phyloP scores from a whole-genome alignment of 345 rosid genomes.

The Crucihimalaya himalaica region DNA sequence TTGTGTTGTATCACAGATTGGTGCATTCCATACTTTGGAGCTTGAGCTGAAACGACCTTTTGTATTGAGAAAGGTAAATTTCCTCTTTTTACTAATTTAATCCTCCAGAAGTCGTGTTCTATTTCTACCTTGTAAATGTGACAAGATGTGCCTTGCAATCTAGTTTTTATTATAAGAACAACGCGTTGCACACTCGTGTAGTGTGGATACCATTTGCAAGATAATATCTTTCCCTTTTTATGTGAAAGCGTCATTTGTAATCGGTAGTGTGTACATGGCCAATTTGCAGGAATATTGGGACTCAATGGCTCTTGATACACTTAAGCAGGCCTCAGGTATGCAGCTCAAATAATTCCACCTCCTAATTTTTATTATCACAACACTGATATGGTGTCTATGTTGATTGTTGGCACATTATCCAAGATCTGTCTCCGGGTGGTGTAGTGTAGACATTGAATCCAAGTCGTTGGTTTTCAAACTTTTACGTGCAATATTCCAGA shows the following conservation, averaged over 20 bases:
- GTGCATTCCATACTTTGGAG: constrained; percentile 90
- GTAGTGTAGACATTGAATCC: neutral
- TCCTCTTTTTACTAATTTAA: neutral
- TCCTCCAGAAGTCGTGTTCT: constrained; percentile 3
- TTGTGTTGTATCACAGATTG: constrained; percentile 58
- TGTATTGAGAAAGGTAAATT: constrained; percentile 78
- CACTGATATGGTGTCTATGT: neutral
- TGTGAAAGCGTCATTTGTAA: constrained; percentile 7
- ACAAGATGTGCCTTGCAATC: neutral
- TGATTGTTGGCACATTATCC: neutral
- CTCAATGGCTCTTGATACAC: constrained; percentile 77
- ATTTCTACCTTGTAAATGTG: constrained; percentile 6
- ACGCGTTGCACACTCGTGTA: neutral
- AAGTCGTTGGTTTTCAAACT: neutral
- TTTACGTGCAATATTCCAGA: constrained; percentile 1
- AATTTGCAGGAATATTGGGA: constrained; percentile 71
- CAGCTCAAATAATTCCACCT: constrained; percentile 5
- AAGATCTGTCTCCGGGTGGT: neutral
- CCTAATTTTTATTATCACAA: neutral
- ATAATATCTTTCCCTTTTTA: neutral
- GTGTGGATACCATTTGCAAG: neutral
- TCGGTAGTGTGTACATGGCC: constrained; percentile 4
- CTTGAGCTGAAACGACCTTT: constrained; percentile 81
- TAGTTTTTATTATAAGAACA: neutral
- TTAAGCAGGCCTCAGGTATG: constrained; percentile 92